These are phyloP conservation scores for Multifurca ochricompacta DNA, from an alignment of 768 basidiomycete species.

Conservation along the genomic window DNA sequence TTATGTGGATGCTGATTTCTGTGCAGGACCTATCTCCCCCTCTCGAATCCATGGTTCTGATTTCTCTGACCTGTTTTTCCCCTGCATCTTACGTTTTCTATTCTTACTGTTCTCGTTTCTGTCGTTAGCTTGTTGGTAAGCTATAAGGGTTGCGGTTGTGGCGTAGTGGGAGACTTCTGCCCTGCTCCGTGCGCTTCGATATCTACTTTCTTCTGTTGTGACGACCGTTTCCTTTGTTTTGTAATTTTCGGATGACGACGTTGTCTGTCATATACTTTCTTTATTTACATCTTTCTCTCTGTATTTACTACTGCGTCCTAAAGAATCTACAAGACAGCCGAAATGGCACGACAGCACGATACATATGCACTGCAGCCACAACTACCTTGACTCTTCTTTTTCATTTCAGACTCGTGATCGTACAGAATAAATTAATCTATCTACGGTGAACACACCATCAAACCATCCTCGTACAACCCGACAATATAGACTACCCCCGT, in stretches of 20 bases:
- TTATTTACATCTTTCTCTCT: not conserved
- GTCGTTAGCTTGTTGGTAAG: conserved; percentile 1
- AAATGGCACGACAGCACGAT: not conserved
- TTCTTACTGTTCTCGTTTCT: not conserved
- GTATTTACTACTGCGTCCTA: conserved; percentile 12
- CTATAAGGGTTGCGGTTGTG: conserved; percentile 1
- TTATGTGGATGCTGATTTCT: not conserved
- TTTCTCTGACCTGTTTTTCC: not conserved
- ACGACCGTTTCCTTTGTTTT: not conserved
- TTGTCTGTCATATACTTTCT: conserved; percentile 6
- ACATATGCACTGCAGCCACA: not conserved
- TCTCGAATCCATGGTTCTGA: conserved; percentile 55
- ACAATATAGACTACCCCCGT: conserved; percentile 45
- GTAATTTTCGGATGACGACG: conserved; percentile 3
- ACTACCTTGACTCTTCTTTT: not conserved
- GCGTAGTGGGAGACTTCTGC: not conserved
- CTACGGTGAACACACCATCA: conserved; percentile 41
- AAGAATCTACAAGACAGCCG: not conserved
- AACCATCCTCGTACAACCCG: conserved; percentile 52
- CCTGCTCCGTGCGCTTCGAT: not conserved
- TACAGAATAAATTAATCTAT: not conserved
- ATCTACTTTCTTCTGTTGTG: not conserved
- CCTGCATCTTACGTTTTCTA: conserved; percentile 3
- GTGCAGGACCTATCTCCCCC: conserved; percentile 47
- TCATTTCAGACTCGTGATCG: not conserved